Percentiles rank a stretch among this genome's conserved stretches.
Conservation (phyloP, 371 early-diverging fungal genomes). For the Mitosporidium daphniae region DNA sequence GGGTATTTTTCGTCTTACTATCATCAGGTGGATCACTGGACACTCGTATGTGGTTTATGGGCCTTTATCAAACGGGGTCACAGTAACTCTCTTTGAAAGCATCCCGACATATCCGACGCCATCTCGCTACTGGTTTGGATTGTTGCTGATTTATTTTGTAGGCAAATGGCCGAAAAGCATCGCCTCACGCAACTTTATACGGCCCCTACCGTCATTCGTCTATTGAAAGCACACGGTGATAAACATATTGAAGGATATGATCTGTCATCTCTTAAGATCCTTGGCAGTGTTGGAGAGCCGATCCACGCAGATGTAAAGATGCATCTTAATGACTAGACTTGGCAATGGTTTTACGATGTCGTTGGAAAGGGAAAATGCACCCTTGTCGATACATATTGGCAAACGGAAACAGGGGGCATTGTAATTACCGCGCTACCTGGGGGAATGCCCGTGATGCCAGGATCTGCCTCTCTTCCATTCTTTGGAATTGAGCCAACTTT, state of each 20-base stretch:
- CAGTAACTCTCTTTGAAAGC: constrained; percentile 49
- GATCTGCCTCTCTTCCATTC: constrained; percentile 72
- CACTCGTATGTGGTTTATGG: constrained; percentile 66
- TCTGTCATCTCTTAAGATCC: constrained; percentile 34
- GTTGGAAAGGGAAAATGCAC: constrained; percentile 52
- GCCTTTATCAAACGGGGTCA: constrained; percentile 37
- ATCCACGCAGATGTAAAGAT: constrained; percentile 22
- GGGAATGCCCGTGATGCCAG: constrained; percentile 47
- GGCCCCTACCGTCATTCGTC: constrained; percentile 85
- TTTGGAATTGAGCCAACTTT: constrained; percentile 63
- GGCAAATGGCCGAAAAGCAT: constrained; percentile 29
- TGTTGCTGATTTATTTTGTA: too few species aligned
- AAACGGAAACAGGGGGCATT: constrained; percentile 76
- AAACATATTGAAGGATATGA: constrained; percentile 26
- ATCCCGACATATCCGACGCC: constrained; percentile 42
- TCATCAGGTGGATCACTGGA: constrained; percentile 46
- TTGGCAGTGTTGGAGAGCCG: constrained; percentile 89
- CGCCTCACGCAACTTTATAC: constrained; percentile 81
- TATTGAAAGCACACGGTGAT: constrained; percentile 48
- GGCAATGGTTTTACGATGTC: constrained; percentile 62
- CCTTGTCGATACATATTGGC: constrained; percentile 83
- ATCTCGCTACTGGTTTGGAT: constrained; percentile 50
- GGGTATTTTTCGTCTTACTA: constrained; percentile 14
- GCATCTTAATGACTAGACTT: constrained; percentile 28
- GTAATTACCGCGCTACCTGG: constrained; percentile 59